Base-by-base conservation (phyloP, 805 yeast genomes). In the Candida taoyuanica region DNA sequence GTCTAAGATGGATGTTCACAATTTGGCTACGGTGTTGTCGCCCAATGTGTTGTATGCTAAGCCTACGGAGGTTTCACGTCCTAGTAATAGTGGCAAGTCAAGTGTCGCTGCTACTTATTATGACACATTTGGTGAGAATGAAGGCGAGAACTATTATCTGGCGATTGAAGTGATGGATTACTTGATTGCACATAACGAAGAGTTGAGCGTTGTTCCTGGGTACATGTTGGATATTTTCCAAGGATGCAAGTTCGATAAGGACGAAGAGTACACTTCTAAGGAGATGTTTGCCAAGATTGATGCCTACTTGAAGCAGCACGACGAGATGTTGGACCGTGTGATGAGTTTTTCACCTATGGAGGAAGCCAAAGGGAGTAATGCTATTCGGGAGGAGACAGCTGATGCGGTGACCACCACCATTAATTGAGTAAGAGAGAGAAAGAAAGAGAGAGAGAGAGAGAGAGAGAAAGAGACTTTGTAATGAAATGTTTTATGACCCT, bases 1-100 rank as follows among this genome's bases (percentile, higher is more conserved):
- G 1, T 87, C 97, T 3, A 93, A 91, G 64, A 93, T 93, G 98
- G 97, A 91, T 58, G 76, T 85, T 24, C 95, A 88, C 57, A 93
- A 93, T 59, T 70, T 93, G 46, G 95, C 98, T 2, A 93, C 98
- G 0, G 99, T 93, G 3, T 72, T 93, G 34, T 85, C 97, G 0
- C 99, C 99, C 2, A 93, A 89, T 54, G 80, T 93, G 31, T 67
- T 94, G 29, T 82, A 81, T 50, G 62, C 81, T 2, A 73, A 71
- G 44, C 76, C 71, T 11, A 52, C 52, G 5, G 60, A 63, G 11
- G 41, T 53, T 11, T 31, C 47, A 0, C 49, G 62, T 21, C 65
- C 63, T 3, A 38, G 42, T 8, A 37, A 39, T 9, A 48, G 40
- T 9, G 48, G 39, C 13, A 47, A 41, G 5, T 28, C 30, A 9